Conservation (phyloP, 164 flowering plant species). For the Magnolia sinica region DNA sequence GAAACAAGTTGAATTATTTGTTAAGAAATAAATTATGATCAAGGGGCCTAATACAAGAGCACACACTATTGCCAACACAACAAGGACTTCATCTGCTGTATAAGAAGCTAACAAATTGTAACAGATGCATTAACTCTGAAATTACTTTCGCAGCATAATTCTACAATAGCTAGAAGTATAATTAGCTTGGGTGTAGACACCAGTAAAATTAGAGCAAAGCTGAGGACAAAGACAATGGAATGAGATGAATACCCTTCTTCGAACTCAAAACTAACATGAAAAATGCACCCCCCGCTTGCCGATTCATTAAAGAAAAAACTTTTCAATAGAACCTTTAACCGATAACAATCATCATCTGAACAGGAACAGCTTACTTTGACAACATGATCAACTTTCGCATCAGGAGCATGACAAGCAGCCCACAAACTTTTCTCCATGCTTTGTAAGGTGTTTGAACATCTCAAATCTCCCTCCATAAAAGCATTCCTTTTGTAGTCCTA, state of each 20-base stretch:
- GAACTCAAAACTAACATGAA: background rate
- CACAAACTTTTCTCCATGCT: slow-evolving; percentile 87
- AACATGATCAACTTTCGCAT: slow-evolving; percentile 71
- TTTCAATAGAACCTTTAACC: background rate
- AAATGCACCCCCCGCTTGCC: background rate
- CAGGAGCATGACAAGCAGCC: slow-evolving; percentile 72
- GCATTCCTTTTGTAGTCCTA: slow-evolving; percentile 89
- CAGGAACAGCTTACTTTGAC: slow-evolving; percentile 50
- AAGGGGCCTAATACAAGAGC: background rate
- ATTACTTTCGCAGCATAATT: no score
- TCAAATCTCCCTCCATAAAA: slow-evolving; percentile 76
- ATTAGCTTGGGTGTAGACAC: no score
- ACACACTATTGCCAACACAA: background rate
- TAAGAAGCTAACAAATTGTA: no score
- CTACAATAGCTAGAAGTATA: no score
- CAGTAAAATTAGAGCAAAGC: no score
- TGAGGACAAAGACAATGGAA: background rate
- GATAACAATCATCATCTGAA: background rate
- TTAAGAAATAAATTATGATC: no score
- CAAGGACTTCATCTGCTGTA: background rate
- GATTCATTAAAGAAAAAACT: background rate
- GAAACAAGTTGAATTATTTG: no score
- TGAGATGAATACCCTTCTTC: background rate
- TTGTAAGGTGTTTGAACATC: slow-evolving; percentile 65
- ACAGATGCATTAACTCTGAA: no score